Evolutionary conservation across 176 grass and related monocot species (phyloP).

Genomic region (Avena atlantica): DNA sequence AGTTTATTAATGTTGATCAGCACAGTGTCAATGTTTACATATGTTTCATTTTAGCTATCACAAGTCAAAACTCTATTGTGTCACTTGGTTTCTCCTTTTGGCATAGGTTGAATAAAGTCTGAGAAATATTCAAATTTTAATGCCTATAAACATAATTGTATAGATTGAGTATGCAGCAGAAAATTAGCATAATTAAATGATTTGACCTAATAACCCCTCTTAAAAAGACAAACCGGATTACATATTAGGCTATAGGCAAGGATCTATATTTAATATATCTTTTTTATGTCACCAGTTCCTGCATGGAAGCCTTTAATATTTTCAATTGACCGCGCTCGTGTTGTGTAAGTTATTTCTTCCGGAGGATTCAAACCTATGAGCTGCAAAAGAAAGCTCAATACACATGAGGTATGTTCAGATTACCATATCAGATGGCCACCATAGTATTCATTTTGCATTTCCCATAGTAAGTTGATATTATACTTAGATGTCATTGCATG

Average conservation of each 20-base stretch:
- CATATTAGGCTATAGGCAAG: slow-evolving; percentile 13
- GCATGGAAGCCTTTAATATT: neutral
- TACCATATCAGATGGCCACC: slow-evolving; percentile 1
- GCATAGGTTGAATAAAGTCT: slow-evolving; percentile 7
- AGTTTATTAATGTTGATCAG: slow-evolving; percentile 38
- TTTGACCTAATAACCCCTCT: neutral
- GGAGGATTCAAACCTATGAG: slow-evolving; percentile 93
- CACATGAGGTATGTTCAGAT: slow-evolving; percentile 77
- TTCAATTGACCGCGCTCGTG: slow-evolving; percentile 87
- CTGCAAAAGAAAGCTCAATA: slow-evolving; percentile 96
- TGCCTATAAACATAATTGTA: neutral
- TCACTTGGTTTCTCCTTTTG: neutral
- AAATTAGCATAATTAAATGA: neutral
- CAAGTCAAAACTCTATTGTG: neutral
- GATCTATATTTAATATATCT: neutral
- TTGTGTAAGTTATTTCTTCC: slow-evolving; percentile 96
- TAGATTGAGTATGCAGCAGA: slow-evolving; percentile 6
- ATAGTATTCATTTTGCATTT: slow-evolving; percentile 22
- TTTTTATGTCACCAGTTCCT: slow-evolving; percentile 8
- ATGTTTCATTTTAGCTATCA: slow-evolving; percentile 16
- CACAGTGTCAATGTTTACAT: neutral
- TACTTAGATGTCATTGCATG: slow-evolving; percentile 17
- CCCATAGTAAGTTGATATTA: slow-evolving; percentile 4
- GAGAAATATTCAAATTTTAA: neutral
- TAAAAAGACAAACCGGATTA: slow-evolving; percentile 17